Evolutionary conservation across 1,284 basidiomycete species (phyloP).

Genomic region (Pseudozyma pruni): DNA sequence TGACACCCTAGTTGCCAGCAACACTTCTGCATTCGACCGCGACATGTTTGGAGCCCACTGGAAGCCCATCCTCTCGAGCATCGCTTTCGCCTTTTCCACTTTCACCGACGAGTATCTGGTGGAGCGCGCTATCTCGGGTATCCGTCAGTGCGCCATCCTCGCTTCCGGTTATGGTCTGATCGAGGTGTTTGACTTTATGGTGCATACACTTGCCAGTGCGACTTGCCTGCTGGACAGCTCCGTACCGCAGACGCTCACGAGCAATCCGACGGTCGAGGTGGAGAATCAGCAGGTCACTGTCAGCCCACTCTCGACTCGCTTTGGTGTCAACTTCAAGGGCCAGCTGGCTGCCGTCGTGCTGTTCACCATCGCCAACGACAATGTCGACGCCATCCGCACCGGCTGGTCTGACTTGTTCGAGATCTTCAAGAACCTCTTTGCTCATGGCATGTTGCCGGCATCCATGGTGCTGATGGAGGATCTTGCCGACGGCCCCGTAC

Average conservation of each 20-base stretch:
- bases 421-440: conserved; percentile 95
- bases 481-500: conserved; percentile 71
- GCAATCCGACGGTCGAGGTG: conserved; percentile 90
- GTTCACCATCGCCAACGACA: conserved; percentile 97
- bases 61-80: conserved; percentile 83
- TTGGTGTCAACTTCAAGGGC: conserved; percentile 94
- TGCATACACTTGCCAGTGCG: conserved; percentile 76
- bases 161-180: conserved; percentile 88
- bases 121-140: conserved; percentile 91
- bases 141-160: conserved; percentile 92
- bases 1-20: conserved; percentile 83
- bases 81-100: conserved; percentile 78
- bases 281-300: conserved; percentile 89
- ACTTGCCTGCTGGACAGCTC: conserved; percentile 57
- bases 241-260: conserved; percentile 70
- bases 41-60: conserved; percentile 93
- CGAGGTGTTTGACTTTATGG: conserved; percentile 96
- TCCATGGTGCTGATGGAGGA: conserved; percentile 96
- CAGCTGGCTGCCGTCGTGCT: conserved; percentile 96
- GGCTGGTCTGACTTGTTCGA: conserved; percentile 94
- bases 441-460: conserved; percentile 83
- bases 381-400: conserved; percentile 90
- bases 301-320: conserved; percentile 88
- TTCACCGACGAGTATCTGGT: conserved; percentile 97
- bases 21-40: conserved; percentile 82